phyloP scores from a whole-genome alignment of 192 early-diverging fungal species.

The Umbelopsis isabellina region DNA sequence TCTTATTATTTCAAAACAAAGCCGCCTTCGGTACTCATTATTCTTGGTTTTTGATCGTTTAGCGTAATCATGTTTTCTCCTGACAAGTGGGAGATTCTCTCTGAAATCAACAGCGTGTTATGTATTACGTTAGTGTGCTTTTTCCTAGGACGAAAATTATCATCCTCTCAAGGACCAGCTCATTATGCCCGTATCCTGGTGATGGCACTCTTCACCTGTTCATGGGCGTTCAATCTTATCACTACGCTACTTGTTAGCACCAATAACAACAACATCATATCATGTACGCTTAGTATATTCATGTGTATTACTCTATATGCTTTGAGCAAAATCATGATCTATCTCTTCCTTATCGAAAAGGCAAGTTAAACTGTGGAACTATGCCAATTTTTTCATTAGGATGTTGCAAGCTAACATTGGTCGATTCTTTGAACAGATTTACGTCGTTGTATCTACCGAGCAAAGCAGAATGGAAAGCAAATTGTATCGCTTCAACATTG shows the following conservation, averaged over 20 bases:
- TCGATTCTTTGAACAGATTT: background rate
- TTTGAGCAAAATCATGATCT: slow-evolving; percentile 43
- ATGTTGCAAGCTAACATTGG: background rate
- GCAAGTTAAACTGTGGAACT: slow-evolving; percentile 17
- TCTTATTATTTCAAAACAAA: too few relatives aligned
- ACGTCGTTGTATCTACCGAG: background rate
- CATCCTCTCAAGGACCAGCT: slow-evolving; percentile 37
- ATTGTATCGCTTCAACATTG: slow-evolving; percentile 46
- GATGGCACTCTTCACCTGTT: slow-evolving; percentile 38
- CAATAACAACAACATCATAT: slow-evolving; percentile 47
- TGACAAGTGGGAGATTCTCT: slow-evolving; percentile 39
- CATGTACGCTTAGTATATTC: slow-evolving; percentile 41
- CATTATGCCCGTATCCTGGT: slow-evolving; percentile 47
- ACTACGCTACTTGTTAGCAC: slow-evolving; percentile 48
- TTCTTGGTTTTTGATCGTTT: background rate
- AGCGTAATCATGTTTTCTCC: slow-evolving; percentile 36
- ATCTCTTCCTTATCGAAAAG: slow-evolving; percentile 54
- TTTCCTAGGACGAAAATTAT: slow-evolving; percentile 51
- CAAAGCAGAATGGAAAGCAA: slow-evolving; percentile 34
- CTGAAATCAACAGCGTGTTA: slow-evolving; percentile 44
- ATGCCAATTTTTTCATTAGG: background rate
- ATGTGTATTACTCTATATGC: slow-evolving; percentile 46
- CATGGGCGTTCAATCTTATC: slow-evolving; percentile 51
- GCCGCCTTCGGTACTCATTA: too few relatives aligned
- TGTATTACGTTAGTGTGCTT: slow-evolving; percentile 47